Evolutionary conservation across 1,139 yeast genomes (phyloP).

Genomic region (Entelexis paramagnoliae): DNA sequence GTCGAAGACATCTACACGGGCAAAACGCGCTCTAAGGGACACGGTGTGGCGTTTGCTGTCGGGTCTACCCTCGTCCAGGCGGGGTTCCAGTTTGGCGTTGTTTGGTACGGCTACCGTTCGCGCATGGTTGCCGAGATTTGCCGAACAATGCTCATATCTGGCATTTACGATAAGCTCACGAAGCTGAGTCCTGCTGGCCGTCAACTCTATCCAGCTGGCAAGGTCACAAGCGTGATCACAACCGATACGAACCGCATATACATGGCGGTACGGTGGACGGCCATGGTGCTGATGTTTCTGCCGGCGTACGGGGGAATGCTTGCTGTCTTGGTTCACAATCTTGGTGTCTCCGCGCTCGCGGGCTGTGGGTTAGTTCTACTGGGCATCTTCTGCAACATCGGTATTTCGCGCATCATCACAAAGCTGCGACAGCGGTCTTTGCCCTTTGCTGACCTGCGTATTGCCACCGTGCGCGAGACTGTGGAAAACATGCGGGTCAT

Average conservation of each 20-base stretch:
- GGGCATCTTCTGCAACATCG: constrained; percentile 21
- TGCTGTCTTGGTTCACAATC: constrained; percentile 53
- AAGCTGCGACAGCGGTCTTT: constrained; percentile 38
- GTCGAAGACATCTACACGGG: constrained; percentile 21
- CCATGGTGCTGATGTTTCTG: constrained; percentile 53
- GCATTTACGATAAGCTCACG: constrained; percentile 56
- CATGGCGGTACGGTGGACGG: constrained; percentile 62
- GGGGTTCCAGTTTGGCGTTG: constrained; percentile 19
- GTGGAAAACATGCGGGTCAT: constrained; percentile 56
- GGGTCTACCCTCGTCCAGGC: constrained; percentile 20
- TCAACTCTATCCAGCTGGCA: constrained; percentile 52
- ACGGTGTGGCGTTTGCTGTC: constrained; percentile 22
- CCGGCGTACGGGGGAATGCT: constrained; percentile 54
- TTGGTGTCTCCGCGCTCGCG: constrained; percentile 64
- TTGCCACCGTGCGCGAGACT: constrained; percentile 52
- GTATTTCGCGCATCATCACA: constrained; percentile 32
- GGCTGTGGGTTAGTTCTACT: constrained; percentile 44
- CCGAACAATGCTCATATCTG: constrained; percentile 27
- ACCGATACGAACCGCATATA: constrained; percentile 75
- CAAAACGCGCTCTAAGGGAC: constrained; percentile 15
- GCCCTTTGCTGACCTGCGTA: constrained; percentile 48
- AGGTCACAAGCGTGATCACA: constrained; percentile 62
- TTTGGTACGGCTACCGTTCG: constrained; percentile 22
- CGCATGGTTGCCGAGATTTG: constrained; percentile 22
- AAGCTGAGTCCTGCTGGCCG: constrained; percentile 50